Evolutionary conservation across 2,329 filamentous ascomycete species (phyloP), one percentile per base, ranked within the genome.

Genomic region (Phialophora expanda): DNA sequence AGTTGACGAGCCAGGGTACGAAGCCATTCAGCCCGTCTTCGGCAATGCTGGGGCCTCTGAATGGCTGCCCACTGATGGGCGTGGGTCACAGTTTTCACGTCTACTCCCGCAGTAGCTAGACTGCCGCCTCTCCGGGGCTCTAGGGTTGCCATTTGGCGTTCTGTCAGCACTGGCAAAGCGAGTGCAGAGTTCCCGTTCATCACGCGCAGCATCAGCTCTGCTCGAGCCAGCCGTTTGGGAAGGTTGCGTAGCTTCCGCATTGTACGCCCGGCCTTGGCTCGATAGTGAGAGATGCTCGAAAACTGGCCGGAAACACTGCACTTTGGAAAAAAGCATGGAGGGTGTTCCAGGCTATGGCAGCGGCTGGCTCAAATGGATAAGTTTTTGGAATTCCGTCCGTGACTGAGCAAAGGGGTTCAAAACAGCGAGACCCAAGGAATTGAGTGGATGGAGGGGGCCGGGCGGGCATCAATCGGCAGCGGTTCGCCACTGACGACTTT

Each of bases 91-190:
- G 50, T 56, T 24, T 48, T 22, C 50, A 28, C 4, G 22, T 59
- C 62, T 67, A 67, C 44, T 58, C 62, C 66, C 50, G 46, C 53
- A 54, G 12, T 32, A 56, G 66, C 66, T 67, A 62, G 66, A 54
- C 59, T 62, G 46, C 66, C 66, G 66, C 62, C 66, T 67, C 65
- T 58, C 64, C 66, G 66, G 66, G 62, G 62, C 57, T 62, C 28
- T 30, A n/a, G 17, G 17, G 22, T 34, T 44, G 46, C 53, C 44
- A 41, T 67, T 62, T 61, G 61, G 61, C 56, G 55, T 57, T 64
- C 57, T 64, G 65, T 67, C 65, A 67, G 61, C 65, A 58, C 61
- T 38, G 62, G 59, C 38, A 59, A 48, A 44, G 64, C 64, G 32
- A 51, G 17, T 46, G 56, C 46, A 55, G 54, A 34, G 24, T n/a